Percentiles rank a stretch among this genome's conserved stretches.
Conservation (phyloP, 805 yeast species). For the Wickerhamiella domercqiae region DNA sequence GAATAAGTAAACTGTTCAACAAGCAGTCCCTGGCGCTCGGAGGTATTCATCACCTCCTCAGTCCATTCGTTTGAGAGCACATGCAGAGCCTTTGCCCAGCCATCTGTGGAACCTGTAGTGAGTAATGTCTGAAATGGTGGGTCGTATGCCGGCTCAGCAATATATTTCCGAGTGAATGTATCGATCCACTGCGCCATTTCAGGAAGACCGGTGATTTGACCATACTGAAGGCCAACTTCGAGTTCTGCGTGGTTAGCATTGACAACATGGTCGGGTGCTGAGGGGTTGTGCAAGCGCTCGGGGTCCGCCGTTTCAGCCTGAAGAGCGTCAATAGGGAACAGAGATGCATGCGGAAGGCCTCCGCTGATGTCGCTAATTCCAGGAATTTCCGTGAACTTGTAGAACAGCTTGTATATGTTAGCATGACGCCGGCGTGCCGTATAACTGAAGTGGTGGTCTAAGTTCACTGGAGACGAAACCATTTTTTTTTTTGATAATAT, state of each 20-base stretch:
- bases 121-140: slow-evolving; percentile 15
- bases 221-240: slow-evolving; percentile 77
- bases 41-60: slow-evolving; percentile 8
- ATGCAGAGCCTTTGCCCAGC: slow-evolving; percentile 17
- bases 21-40: slow-evolving; percentile 44
- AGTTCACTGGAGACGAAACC: slow-evolving; percentile 3
- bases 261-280: slow-evolving; percentile 4
- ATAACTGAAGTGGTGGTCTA: slow-evolving; percentile 16
- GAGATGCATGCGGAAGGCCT: slow-evolving; percentile 16
- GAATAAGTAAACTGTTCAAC: slow-evolving; percentile 68
- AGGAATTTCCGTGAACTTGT: slow-evolving; percentile 17
- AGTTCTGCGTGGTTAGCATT: slow-evolving; percentile 22
- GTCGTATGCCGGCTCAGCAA: slow-evolving; percentile 9
- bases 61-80: slow-evolving; percentile 18
- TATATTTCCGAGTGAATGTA: slow-evolving; percentile 25
- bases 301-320: slow-evolving; percentile 9
- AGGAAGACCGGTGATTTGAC: slow-evolving; percentile 67
- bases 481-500: neutral
- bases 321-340: slow-evolving; percentile 15
- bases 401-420: slow-evolving; percentile 17
- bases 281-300: slow-evolving; percentile 1
- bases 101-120: slow-evolving; percentile 19
- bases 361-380: slow-evolving; percentile 17
- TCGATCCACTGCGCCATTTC: slow-evolving; percentile 51
- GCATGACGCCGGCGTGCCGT: slow-evolving; percentile 16